A percentile compares a stretch with the other conserved stretches of the same genome.
phyloP scores from a whole-genome alignment of 108 stramenopile genomes.

The Conticribra weissflogii region DNA sequence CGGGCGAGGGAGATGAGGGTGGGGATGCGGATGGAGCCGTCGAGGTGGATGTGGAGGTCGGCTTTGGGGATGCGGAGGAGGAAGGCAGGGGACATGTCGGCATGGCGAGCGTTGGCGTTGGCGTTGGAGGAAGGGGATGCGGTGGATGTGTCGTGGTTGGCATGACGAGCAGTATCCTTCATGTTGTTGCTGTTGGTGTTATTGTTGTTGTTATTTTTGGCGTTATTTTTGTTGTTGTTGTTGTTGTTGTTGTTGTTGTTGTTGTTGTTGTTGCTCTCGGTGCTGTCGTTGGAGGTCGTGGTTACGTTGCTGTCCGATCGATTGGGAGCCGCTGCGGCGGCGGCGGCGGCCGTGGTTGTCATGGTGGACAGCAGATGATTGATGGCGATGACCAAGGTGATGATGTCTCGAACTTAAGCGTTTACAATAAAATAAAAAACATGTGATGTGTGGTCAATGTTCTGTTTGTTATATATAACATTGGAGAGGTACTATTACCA shows the following conservation, averaged over 20 bases:
- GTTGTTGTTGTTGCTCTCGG: conserved; percentile 1
- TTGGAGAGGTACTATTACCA: too few relatives aligned
- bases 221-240: background rate
- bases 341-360: too few relatives aligned
- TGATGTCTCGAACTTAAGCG: too few relatives aligned
- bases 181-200: background rate
- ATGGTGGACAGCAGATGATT: too few relatives aligned
- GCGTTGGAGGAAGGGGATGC: too few relatives aligned
- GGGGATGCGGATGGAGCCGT: conserved; percentile 42
- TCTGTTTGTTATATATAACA: too few relatives aligned
- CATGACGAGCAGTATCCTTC: too few relatives aligned
- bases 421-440: too few relatives aligned
- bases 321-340: background rate
- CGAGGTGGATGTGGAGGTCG: conserved; percentile 43
- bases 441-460: too few relatives aligned
- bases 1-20: conserved; percentile 39
- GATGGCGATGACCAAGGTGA: too few relatives aligned
- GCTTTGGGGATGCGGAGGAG: conserved; percentile 43
- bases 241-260: background rate
- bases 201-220: background rate
- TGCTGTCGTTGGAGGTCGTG: background rate
- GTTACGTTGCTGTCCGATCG: background rate
- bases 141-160: too few relatives aligned
- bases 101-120: too few relatives aligned
- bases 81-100: conserved; percentile 29